A percentile compares a stretch with the other conserved stretches of the same genome.
Conservation (phyloP, 768 basidiomycete genomes). For the Suillus tomentosus region DNA sequence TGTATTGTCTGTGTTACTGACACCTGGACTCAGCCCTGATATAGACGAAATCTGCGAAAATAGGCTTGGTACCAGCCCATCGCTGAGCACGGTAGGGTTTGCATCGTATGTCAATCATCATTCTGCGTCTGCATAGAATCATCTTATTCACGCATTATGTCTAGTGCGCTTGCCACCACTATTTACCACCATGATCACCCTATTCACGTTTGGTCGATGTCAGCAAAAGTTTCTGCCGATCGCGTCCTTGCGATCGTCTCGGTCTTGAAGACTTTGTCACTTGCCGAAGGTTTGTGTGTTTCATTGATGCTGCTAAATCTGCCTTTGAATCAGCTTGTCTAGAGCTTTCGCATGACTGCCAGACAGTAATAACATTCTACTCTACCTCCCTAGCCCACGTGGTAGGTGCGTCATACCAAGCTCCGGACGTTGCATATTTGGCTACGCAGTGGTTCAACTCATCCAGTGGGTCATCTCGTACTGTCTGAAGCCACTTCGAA, state of each 20-base stretch:
- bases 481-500: background rate
- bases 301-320: background rate
- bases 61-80: conserved; percentile 51
- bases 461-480: conserved; percentile 50
- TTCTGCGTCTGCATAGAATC: conserved; percentile 1
- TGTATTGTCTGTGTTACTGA: conserved; percentile 64
- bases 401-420: conserved; percentile 61
- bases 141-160: background rate
- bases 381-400: conserved; percentile 64
- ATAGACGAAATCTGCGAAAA: conserved; percentile 70
- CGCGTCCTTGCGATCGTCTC: conserved; percentile 68
- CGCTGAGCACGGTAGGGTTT: conserved; percentile 46
- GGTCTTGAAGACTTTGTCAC: conserved; percentile 69
- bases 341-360: conserved; percentile 73
- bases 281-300: conserved; percentile 60
- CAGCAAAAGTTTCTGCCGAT: conserved; percentile 66
- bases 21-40: conserved; percentile 66
- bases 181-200: conserved; percentile 41
- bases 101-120: conserved; percentile 43
- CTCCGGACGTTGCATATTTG: conserved; percentile 73
- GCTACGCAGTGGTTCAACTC: conserved; percentile 77
- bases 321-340: conserved; percentile 9
- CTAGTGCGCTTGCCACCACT: conserved; percentile 37
- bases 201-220: conserved; percentile 69
- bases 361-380: conserved; percentile 80